These are phyloP conservation scores for Eucalyptus shirleyi DNA, from an alignment of 345 rosid species.

Conservation along the genomic window DNA sequence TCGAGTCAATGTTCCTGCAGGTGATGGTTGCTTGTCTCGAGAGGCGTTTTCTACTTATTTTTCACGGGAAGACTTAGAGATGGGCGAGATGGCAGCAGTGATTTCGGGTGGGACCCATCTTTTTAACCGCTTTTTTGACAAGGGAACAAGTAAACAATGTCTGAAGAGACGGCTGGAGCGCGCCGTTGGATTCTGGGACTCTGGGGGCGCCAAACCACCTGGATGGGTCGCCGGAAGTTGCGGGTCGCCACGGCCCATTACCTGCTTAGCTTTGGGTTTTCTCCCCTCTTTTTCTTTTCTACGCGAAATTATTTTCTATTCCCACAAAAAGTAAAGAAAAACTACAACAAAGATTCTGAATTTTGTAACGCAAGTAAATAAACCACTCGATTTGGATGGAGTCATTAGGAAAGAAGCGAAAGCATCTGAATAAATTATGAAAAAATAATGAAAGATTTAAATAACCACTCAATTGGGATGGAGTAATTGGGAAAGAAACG, in stretches of 20 bases:
- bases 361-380: too few relatives aligned
- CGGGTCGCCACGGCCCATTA: not conserved
- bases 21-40: too few relatives aligned
- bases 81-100: too few relatives aligned
- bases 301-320: not conserved
- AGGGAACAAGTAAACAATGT: not conserved
- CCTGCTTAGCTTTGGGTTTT: not conserved
- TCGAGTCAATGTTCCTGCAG: too few relatives aligned
- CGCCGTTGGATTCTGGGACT: not conserved
- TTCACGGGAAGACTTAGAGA: too few relatives aligned
- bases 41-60: too few relatives aligned
- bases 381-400: too few relatives aligned
- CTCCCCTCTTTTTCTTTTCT: not conserved
- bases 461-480: too few relatives aligned
- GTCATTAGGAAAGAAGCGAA: too few relatives aligned
- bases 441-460: too few relatives aligned
- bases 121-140: not conserved
- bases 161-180: not conserved
- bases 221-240: not conserved
- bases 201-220: not conserved
- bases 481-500: too few relatives aligned
- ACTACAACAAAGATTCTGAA: not conserved
- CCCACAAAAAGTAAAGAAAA: not conserved
- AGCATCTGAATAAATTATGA: too few relatives aligned
- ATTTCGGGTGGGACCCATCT: not conserved